These are phyloP conservation scores for Nakazawaea laoshanensis DNA, from an alignment of 805 yeast genomes.

Conservation along the genomic window DNA sequence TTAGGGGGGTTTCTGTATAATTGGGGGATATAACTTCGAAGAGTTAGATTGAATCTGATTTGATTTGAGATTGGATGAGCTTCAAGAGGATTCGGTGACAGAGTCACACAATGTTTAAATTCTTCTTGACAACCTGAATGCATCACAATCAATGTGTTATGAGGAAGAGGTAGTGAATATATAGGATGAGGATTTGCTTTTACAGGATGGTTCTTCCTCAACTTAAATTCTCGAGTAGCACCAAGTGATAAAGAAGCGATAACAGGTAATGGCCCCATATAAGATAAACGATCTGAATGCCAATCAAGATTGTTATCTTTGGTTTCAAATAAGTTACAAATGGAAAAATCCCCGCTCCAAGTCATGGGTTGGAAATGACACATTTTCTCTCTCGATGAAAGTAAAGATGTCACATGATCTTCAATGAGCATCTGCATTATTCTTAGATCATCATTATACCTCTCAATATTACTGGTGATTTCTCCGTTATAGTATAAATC, in stretches of 20 bases:
- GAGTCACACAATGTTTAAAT: conserved; percentile 57
- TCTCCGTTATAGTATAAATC: conserved; percentile 34
- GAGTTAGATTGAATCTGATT: conserved; percentile 56
- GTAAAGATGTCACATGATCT: conserved; percentile 28
- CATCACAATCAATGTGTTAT: conserved; percentile 65
- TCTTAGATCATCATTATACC: conserved; percentile 31
- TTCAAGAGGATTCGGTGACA: conserved; percentile 29
- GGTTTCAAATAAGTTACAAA: conserved; percentile 47
- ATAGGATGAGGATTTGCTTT: conserved; percentile 20
- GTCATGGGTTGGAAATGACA: conserved; percentile 22
- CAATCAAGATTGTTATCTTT: conserved; percentile 51
- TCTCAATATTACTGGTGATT: conserved; percentile 16
- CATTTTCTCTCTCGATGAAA: conserved; percentile 14
- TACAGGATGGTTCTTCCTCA: conserved; percentile 32
- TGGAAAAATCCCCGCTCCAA: conserved; percentile 49
- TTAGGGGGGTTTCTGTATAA: conserved; percentile 28
- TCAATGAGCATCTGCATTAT: conserved; percentile 30
- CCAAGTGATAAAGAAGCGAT: conserved; percentile 68
- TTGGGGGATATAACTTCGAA: conserved; percentile 40
- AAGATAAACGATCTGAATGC: conserved; percentile 70
- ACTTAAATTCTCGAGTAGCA: conserved; percentile 56
- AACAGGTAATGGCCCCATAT: conserved; percentile 63
- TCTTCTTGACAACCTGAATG: conserved; percentile 75
- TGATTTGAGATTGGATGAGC: conserved; percentile 41
- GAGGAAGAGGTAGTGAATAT: conserved; percentile 55